Percentiles rank a stretch among this genome's conserved stretches.
These are phyloP conservation scores for Betula pendula DNA, from an alignment of 306 rosid genomes.

Conservation along the genomic window DNA sequence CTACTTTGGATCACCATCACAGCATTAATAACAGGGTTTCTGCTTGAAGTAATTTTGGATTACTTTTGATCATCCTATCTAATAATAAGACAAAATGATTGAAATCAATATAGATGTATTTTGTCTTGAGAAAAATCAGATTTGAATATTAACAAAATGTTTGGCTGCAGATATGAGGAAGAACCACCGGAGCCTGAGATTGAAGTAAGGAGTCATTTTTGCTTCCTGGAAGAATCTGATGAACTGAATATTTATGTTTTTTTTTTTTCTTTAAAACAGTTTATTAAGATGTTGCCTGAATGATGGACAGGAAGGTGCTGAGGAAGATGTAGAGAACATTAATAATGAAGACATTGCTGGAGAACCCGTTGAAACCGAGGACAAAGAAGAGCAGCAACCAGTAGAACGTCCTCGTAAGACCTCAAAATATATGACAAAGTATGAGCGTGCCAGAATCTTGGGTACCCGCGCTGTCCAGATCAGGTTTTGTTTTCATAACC, in stretches of 20 bases:
- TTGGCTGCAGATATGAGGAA: conserved; percentile 67
- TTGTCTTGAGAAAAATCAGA: too few species aligned
- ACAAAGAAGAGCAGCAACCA: conserved; percentile 49
- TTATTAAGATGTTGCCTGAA: conserved; percentile 7
- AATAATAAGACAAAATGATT: too few species aligned
- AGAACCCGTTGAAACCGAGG: conserved; percentile 64
- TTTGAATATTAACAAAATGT: neutral
- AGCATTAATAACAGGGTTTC: too few species aligned
- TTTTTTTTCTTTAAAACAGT: neutral
- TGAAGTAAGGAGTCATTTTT: conserved; percentile 46
- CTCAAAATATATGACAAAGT: conserved; percentile 86
- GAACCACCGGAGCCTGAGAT: conserved; percentile 90
- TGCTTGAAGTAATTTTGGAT: too few species aligned
- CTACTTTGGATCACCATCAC: too few species aligned
- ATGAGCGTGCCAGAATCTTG: conserved; percentile 89
- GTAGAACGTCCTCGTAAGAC: conserved; percentile 70
- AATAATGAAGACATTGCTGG: conserved; percentile 59
- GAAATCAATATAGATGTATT: too few species aligned
- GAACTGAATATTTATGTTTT: neutral
- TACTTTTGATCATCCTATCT: too few species aligned
- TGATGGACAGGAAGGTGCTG: conserved; percentile 77
- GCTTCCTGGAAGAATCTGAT: neutral
- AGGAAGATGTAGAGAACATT: conserved; percentile 69
- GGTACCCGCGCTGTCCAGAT: conserved; percentile 97
- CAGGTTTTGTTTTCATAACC: conserved; percentile 47